A percentile compares a stretch with the other conserved stretches of the same genome.
Evolutionary conservation across 1,139 yeast genomes (phyloP).

Genomic region (Candida tunisiensis): DNA sequence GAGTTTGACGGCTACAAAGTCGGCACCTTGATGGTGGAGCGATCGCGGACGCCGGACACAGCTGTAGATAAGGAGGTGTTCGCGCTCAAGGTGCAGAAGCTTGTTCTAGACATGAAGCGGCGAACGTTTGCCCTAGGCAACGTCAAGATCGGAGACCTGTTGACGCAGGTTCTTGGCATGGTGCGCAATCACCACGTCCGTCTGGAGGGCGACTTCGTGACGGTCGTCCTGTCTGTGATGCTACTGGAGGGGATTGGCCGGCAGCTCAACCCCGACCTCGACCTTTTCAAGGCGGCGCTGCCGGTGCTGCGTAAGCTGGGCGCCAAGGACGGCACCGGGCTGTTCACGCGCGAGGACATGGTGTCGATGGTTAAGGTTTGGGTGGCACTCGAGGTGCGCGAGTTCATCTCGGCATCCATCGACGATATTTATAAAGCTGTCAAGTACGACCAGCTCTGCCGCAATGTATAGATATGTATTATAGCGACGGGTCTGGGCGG

Average conservation of each 20-base stretch:
- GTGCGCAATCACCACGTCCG: conserved; percentile 89
- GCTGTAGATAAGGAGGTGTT: conserved; percentile 72
- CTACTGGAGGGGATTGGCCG: conserved; percentile 90
- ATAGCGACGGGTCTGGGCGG: too few relatives aligned
- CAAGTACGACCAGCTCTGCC: conserved; percentile 43
- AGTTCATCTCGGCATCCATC: conserved; percentile 70
- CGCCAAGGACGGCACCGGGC: conserved; percentile 45
- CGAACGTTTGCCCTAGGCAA: conserved; percentile 88
- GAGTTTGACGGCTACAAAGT: conserved; percentile 89
- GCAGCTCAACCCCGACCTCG: conserved; percentile 82
- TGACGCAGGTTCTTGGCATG: conserved; percentile 78
- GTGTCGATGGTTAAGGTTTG: conserved; percentile 79
- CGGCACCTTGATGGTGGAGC: conserved; percentile 87
- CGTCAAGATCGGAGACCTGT: conserved; percentile 78
- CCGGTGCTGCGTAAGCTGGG: conserved; percentile 82
- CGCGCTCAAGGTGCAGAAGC: conserved; percentile 70
- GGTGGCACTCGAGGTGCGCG: conserved; percentile 81
- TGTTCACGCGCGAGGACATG: conserved; percentile 35
- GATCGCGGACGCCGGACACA: conserved; percentile 89
- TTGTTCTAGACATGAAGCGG: conserved; percentile 67
- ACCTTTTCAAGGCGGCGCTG: conserved; percentile 83
- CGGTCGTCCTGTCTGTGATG: conserved; percentile 81
- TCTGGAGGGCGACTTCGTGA: conserved; percentile 94
- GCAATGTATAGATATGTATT: conserved; percentile 44
- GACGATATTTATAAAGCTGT: conserved; percentile 44